Conservation (phyloP, 768 basidiomycete genomes). For the Kwoniella heveanensis region DNA sequence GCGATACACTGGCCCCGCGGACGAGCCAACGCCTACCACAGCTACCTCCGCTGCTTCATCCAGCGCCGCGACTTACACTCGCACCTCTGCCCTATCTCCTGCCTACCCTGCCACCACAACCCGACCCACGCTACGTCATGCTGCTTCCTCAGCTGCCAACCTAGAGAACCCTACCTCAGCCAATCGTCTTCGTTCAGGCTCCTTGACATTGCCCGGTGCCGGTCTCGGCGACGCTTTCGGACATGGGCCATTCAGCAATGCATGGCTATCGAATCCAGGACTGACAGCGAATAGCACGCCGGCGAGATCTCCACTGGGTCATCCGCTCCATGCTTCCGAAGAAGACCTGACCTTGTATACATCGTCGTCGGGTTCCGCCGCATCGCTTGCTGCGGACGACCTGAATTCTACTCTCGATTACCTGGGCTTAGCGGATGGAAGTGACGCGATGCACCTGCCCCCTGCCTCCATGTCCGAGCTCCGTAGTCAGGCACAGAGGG, state of each 20-base stretch:
- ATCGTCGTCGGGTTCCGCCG: slow-evolving; percentile 61
- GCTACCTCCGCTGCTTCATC: slow-evolving; percentile 52
- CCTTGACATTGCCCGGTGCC: slow-evolving; percentile 79
- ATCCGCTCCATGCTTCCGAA: slow-evolving; percentile 58
- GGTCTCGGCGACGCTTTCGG: slow-evolving; percentile 80
- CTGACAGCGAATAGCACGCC: slow-evolving; percentile 59
- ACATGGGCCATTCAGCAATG: slow-evolving; percentile 77
- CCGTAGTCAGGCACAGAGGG: slow-evolving; percentile 84
- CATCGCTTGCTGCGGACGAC: slow-evolving; percentile 61
- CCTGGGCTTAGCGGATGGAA: slow-evolving; percentile 80
- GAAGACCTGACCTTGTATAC: slow-evolving; percentile 80
- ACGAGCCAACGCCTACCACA: slow-evolving; percentile 59
- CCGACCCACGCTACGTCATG: slow-evolving; percentile 50
- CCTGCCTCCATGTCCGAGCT: slow-evolving; percentile 87
- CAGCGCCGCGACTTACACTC: slow-evolving; percentile 51
- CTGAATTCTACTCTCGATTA: slow-evolving; percentile 95
- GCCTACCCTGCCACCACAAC: slow-evolving; percentile 41
- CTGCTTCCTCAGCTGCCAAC: slow-evolving; percentile 47
- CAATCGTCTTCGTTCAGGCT: slow-evolving; percentile 88
- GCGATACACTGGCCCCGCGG: slow-evolving; percentile 71
- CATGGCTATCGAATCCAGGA: slow-evolving; percentile 66
- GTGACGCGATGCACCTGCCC: slow-evolving; percentile 31
- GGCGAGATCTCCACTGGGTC: slow-evolving; percentile 58
- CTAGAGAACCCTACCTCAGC: slow-evolving; percentile 34
- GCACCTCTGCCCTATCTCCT: slow-evolving; percentile 60